These are phyloP conservation scores for Pseudotulostoma volvatum DNA, from an alignment of 495 filamentous ascomycete genomes.

Conservation along the genomic window DNA sequence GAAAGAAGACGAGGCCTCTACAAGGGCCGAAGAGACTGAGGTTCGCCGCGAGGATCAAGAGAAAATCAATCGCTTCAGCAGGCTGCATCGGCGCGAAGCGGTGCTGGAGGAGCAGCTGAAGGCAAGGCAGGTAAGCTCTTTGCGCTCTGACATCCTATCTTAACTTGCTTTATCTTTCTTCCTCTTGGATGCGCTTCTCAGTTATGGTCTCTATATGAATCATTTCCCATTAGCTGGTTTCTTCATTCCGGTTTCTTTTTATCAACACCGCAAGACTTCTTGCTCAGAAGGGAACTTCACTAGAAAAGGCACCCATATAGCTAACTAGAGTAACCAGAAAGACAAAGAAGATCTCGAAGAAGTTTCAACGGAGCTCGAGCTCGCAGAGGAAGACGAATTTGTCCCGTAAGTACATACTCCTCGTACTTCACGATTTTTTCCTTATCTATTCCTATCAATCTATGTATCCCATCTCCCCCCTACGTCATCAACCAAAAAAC, in stretches of 20 bases:
- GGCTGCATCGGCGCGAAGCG: slow-evolving; percentile 74
- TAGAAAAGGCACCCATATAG: too few relatives aligned
- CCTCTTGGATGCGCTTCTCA: not conserved
- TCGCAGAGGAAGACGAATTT: slow-evolving; percentile 87
- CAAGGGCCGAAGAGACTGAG: slow-evolving; percentile 55
- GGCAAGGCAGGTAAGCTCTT: slow-evolving; percentile 50
- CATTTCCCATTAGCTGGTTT: too few relatives aligned
- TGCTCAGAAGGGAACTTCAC: not conserved
- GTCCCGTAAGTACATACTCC: slow-evolving; percentile 54
- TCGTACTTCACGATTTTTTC: slow-evolving; percentile 1
- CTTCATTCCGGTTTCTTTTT: not conserved
- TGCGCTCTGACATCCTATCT: not conserved
- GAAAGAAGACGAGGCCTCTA: slow-evolving; percentile 63
- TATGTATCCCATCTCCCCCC: not conserved
- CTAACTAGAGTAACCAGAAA: slow-evolving; percentile 42
- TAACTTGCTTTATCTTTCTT: not conserved
- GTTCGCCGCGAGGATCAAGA: slow-evolving; percentile 95
- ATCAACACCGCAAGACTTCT: not conserved
- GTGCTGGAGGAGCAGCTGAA: slow-evolving; percentile 68
- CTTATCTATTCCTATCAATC: too few relatives aligned
- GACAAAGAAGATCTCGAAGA: slow-evolving; percentile 97
- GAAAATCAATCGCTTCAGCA: slow-evolving; percentile 95
- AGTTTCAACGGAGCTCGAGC: slow-evolving; percentile 74
- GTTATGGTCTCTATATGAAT: slow-evolving; percentile 2
- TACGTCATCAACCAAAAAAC: slow-evolving; percentile 3